Evolutionary conservation across 2,329 filamentous ascomycete genomes (phyloP).

Genomic region (Thielaviopsis punctulata): DNA sequence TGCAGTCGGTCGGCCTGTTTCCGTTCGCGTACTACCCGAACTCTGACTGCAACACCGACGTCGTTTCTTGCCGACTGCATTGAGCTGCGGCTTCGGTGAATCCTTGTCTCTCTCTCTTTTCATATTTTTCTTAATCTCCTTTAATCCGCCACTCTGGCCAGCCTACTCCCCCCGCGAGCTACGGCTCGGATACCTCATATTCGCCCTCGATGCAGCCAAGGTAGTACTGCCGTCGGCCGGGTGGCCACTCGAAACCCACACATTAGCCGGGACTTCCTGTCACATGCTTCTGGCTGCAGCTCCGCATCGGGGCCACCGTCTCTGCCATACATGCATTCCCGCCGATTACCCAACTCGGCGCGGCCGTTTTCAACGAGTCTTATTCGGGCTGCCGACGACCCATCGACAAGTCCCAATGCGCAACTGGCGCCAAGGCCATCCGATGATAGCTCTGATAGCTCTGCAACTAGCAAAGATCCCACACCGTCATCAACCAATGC

Average conservation of each 20-base stretch:
- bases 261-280: neutral
- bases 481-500: neutral
- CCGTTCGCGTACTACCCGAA: neutral
- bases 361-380: neutral
- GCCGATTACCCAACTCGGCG: neutral
- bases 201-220: slow-evolving; percentile 11
- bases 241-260: slow-evolving; percentile 6
- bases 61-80: neutral
- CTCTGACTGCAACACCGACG: neutral
- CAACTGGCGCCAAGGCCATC: neutral
- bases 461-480: neutral
- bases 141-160: slow-evolving; percentile 12
- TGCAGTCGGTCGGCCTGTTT: neutral
- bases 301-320: neutral
- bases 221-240: slow-evolving; percentile 12
- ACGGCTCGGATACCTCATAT: slow-evolving; percentile 14
- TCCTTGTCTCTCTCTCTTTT: neutral
- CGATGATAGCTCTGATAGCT: neutral
- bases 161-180: slow-evolving; percentile 12
- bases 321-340: neutral
- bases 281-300: neutral
- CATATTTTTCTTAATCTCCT: neutral
- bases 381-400: neutral
- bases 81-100: neutral
- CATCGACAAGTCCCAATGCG: neutral